Conservation (phyloP, 2,329 filamentous ascomycete genomes). For the Dendrostoma leiphaemia region DNA sequence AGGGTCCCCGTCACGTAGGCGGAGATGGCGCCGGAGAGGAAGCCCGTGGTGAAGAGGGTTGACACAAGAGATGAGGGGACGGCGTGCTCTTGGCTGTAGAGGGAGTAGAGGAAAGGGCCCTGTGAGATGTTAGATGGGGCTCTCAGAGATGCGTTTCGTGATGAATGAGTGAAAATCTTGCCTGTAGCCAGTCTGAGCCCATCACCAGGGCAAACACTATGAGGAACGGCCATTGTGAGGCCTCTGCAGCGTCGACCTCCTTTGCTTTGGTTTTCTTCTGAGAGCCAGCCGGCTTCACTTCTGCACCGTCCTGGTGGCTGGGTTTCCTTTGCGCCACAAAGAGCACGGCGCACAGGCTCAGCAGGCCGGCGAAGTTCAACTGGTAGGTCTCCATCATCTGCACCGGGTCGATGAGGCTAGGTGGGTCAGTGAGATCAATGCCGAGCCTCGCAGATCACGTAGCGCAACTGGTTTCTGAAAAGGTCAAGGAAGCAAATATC, state of each 20-base stretch:
- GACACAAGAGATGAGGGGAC: slow-evolving; percentile 31
- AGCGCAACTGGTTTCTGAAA: not conserved
- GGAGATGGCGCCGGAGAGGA: slow-evolving; percentile 42
- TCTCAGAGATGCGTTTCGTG: too few species aligned
- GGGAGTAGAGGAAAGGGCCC: slow-evolving; percentile 35
- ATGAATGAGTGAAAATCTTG: slow-evolving; percentile 20
- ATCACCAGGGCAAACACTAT: slow-evolving; percentile 47
- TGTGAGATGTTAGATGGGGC: slow-evolving; percentile 8
- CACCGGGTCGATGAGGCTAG: not conserved
- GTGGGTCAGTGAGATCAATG: not conserved
- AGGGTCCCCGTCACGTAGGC: slow-evolving; percentile 45
- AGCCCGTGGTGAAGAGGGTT: slow-evolving; percentile 40
- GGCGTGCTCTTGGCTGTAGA: slow-evolving; percentile 33
- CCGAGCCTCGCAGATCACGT: too few species aligned
- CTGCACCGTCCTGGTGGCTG: not conserved
- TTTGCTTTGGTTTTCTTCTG: not conserved
- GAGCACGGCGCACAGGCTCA: slow-evolving; percentile 30
- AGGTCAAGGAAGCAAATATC: not conserved
- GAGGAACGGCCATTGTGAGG: slow-evolving; percentile 33
- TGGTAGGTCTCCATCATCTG: slow-evolving; percentile 32
- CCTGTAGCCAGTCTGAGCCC: slow-evolving; percentile 52
- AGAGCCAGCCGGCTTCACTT: not conserved
- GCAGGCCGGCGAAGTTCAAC: slow-evolving; percentile 30
- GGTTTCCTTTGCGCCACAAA: slow-evolving; percentile 23
- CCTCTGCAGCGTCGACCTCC: slow-evolving; percentile 3